A percentile compares a stretch with the other conserved stretches of the same genome.
Conservation (phyloP, 345 rosid species). For the Aegle marmelos region DNA sequence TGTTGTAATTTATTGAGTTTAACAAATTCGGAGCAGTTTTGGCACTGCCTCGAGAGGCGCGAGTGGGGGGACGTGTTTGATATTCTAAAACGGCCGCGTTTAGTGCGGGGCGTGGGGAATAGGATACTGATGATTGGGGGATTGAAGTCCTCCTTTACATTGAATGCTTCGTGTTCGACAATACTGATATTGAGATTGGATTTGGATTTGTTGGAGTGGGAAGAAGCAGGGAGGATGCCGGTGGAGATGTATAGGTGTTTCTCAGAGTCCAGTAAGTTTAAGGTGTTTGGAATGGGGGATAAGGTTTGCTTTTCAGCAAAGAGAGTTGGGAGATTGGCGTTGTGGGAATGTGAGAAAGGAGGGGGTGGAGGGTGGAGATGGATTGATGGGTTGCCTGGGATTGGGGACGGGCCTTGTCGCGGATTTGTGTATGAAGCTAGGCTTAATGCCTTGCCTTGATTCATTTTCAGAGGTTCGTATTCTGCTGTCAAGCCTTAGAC, state of each 20-base stretch:
- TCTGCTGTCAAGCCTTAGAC: neutral
- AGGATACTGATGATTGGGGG: constrained; percentile 81
- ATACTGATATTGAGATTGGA: constrained; percentile 73
- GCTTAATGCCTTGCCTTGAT: constrained; percentile 53
- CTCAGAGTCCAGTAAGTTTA: constrained; percentile 71
- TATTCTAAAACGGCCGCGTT: constrained; percentile 75
- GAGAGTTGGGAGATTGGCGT: constrained; percentile 62
- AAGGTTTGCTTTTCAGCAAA: constrained; percentile 78
- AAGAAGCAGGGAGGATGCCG: constrained; percentile 87
- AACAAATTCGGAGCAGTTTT: constrained; percentile 40
- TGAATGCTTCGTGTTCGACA: constrained; percentile 77
- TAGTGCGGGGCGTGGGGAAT: constrained; percentile 55
- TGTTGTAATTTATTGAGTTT: constrained; percentile 40
- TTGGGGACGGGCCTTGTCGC: constrained; percentile 63
- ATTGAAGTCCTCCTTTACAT: constrained; percentile 61
- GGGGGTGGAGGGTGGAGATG: constrained; percentile 61
- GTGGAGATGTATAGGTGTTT: constrained; percentile 70
- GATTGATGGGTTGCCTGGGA: constrained; percentile 69
- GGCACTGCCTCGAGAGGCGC: constrained; percentile 72
- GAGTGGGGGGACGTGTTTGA: constrained; percentile 91
- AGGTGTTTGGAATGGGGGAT: constrained; percentile 88
- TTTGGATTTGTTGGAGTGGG: constrained; percentile 82
- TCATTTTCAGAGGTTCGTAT: neutral
- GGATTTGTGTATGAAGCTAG: constrained; percentile 74
- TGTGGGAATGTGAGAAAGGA: constrained; percentile 62